A percentile compares a stretch with the other conserved stretches of the same genome.
phyloP scores from a whole-genome alignment of 768 basidiomycete genomes.

The Auriscalpium vulgare region DNA sequence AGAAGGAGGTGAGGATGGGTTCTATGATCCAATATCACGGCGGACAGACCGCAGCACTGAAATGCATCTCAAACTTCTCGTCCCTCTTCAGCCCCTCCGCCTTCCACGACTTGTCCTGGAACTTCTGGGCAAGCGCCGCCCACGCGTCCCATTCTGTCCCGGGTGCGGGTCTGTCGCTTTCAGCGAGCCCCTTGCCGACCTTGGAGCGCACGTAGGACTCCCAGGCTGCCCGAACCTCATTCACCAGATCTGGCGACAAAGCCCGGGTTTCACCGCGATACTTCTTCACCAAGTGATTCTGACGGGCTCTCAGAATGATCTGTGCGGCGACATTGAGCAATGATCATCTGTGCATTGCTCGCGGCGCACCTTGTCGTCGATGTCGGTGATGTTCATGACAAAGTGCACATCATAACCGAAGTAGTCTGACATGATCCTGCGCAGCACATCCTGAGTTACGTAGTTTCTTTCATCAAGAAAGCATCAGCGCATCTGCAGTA shows the following conservation, averaged over 20 bases:
- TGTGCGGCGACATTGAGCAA: constrained; percentile 23
- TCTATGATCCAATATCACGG: constrained; percentile 6
- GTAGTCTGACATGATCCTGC: constrained; percentile 88
- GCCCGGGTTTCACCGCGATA: constrained; percentile 46
- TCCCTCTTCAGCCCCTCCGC: constrained; percentile 65
- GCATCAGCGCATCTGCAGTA: neutral
- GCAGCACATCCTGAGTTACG: constrained; percentile 87
- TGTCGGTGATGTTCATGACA: constrained; percentile 99
- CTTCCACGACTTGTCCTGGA: constrained; percentile 53
- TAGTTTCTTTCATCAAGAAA: constrained; percentile 62
- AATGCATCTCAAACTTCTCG: constrained; percentile 91
- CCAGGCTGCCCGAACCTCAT: constrained; percentile 57
- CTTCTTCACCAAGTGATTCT: constrained; percentile 59
- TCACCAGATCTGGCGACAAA: constrained; percentile 52
- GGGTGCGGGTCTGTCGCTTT: constrained; percentile 34
- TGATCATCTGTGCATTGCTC: neutral
- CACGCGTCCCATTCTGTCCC: constrained; percentile 50
- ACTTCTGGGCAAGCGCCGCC: constrained; percentile 37
- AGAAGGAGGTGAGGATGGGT: neutral
- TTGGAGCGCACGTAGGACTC: constrained; percentile 50
- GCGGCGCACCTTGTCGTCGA: constrained; percentile 85
- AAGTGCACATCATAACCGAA: constrained; percentile 98
- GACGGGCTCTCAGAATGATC: constrained; percentile 92
- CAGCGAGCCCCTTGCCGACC: constrained; percentile 56
- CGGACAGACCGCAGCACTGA: constrained; percentile 61